These are phyloP conservation scores for Porcisia hertigi DNA, from an alignment of 208 protist species.

Conservation along the genomic window DNA sequence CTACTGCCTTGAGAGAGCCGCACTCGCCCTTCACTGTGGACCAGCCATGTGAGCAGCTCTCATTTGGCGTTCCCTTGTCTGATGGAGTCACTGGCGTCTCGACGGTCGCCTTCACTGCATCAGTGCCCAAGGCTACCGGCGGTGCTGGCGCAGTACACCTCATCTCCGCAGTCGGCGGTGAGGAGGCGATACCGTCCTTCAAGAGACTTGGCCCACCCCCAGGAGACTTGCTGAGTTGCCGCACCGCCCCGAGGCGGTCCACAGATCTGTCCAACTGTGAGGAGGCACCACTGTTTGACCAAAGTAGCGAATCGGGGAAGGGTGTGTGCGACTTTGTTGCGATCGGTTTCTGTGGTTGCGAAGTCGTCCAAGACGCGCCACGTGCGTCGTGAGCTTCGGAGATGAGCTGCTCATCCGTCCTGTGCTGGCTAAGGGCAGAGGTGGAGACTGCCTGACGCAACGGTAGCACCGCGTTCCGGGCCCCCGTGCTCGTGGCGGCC, in stretches of 20 bases:
- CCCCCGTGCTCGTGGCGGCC: not conserved
- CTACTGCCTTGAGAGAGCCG: not conserved
- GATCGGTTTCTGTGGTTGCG: not conserved
- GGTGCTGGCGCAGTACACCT: not conserved
- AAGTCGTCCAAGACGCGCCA: not conserved
- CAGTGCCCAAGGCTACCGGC: not conserved
- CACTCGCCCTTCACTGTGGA: not conserved
- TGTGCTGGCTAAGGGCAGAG: not conserved
- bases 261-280: not conserved
- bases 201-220: not conserved
- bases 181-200: not conserved
- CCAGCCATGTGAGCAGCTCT: not conserved
- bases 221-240: not conserved
- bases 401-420: constrained; percentile 5
- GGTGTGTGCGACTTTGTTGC: not conserved
- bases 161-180: not conserved
- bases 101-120: not conserved
- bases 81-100: not conserved
- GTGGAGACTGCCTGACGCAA: not conserved
- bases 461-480: not conserved
- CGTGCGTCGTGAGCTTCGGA: not conserved
- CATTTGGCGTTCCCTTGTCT: not conserved
- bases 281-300: not conserved
- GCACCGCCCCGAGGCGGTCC: not conserved
- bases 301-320: no score